These are phyloP conservation scores for Xylariaceae sp. DNA, from an alignment of 2,329 filamentous ascomycete species.

Conservation along the genomic window DNA sequence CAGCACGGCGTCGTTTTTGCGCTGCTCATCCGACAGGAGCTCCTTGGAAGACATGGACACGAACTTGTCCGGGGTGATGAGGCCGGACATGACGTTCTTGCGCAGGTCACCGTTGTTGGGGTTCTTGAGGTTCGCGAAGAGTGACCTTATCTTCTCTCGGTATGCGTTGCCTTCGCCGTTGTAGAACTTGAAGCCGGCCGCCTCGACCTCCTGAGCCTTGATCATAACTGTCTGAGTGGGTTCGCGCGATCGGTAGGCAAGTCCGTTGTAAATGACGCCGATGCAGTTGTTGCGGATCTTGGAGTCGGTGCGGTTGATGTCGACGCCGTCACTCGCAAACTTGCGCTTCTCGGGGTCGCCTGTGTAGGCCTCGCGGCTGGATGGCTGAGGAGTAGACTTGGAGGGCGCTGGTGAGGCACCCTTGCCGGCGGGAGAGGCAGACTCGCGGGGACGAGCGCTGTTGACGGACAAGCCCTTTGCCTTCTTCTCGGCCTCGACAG, in stretches of 20 bases:
- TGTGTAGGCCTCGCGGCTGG: slow-evolving; percentile 46
- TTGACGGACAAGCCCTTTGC: slow-evolving; percentile 33
- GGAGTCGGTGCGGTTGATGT: slow-evolving; percentile 71
- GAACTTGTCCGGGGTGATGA: slow-evolving; percentile 69
- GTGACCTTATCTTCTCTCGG: slow-evolving; percentile 81
- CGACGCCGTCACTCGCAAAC: slow-evolving; percentile 76
- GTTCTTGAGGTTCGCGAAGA: slow-evolving; percentile 94
- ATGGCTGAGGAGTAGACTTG: slow-evolving; percentile 45
- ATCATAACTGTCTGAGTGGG: slow-evolving; percentile 68
- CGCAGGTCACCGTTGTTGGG: slow-evolving; percentile 79
- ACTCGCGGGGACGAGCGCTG: slow-evolving; percentile 41
- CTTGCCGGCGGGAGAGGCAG: slow-evolving; percentile 47
- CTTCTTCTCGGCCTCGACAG: slow-evolving; percentile 63
- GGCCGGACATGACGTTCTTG: slow-evolving; percentile 67
- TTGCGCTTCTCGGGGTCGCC: slow-evolving; percentile 75
- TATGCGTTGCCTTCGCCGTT: slow-evolving; percentile 73
- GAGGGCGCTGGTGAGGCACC: slow-evolving; percentile 39
- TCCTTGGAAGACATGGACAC: slow-evolving; percentile 87
- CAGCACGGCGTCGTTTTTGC: slow-evolving; percentile 69
- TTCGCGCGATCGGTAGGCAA: slow-evolving; percentile 68
- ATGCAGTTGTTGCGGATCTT: slow-evolving; percentile 77
- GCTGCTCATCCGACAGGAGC: slow-evolving; percentile 81
- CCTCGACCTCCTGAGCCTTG: slow-evolving; percentile 76
- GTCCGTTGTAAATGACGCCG: slow-evolving; percentile 88
- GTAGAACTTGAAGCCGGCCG: slow-evolving; percentile 66